A percentile compares a stretch with the other conserved stretches of the same genome.
Conservation (phyloP, 2,329 filamentous ascomycete species). For the Colletotrichum salicis region DNA sequence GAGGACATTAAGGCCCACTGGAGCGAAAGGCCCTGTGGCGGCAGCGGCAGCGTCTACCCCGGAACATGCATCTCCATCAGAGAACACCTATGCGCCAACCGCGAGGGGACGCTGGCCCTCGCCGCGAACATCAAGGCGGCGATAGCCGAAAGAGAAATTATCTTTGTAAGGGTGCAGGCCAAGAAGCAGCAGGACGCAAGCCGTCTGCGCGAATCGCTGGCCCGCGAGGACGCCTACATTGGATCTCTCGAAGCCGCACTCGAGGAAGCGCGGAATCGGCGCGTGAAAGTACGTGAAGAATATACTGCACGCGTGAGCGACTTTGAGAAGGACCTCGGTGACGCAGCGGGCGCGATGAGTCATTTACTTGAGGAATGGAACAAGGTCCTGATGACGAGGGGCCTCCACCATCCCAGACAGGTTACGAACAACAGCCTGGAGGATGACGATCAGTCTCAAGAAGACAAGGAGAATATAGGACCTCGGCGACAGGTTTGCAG, state of each 20-base stretch:
- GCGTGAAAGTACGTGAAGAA: neutral
- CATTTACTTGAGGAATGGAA: neutral
- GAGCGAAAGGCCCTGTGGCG: neutral
- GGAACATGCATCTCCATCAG: neutral
- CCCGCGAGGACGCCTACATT: neutral
- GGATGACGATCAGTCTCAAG: neutral
- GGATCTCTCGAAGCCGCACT: neutral
- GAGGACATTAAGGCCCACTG: too few relatives aligned
- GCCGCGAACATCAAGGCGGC: neutral
- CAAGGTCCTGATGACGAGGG: too few relatives aligned
- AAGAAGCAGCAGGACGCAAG: neutral
- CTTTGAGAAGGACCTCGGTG: neutral
- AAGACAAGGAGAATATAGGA: neutral
- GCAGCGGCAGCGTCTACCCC: neutral
- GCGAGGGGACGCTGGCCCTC: neutral
- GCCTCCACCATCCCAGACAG: too few relatives aligned
- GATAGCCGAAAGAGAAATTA: too few relatives aligned
- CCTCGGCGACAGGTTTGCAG: neutral
- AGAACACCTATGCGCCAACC: neutral
- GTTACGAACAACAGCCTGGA: neutral
- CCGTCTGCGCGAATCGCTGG: neutral
- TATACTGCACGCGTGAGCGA: neutral
- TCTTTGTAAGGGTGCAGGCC: too few relatives aligned
- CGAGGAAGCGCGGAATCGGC: neutral
- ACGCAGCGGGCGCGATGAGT: neutral